phyloP scores from a whole-genome alignment of 177 flowering plant genomes.

The Tripterygium wilfordii region DNA sequence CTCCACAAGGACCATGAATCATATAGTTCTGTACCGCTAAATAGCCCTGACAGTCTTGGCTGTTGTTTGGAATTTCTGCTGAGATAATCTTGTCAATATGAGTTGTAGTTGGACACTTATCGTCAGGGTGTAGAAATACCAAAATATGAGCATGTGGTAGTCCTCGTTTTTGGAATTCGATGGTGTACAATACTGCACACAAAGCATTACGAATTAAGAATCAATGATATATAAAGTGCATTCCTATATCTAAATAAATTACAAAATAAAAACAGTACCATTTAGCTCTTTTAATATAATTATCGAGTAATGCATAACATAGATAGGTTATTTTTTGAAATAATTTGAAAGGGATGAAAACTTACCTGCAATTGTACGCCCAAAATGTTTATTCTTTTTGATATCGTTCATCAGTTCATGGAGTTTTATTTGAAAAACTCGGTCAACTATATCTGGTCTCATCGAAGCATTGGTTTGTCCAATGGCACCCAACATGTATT shows the following conservation, averaged over 20 bases:
- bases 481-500: background rate
- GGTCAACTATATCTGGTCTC: background rate
- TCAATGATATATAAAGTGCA: background rate
- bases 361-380: too few relatives aligned
- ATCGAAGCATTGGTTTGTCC: background rate
- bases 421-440: too few relatives aligned
- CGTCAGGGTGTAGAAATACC: background rate
- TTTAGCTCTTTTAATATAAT: background rate
- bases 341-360: too few relatives aligned
- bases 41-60: background rate
- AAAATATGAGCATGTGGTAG: background rate
- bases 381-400: too few relatives aligned
- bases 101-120: background rate
- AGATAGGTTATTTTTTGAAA: too few relatives aligned
- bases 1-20: too few relatives aligned
- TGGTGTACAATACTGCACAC: background rate
- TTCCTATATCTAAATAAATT: background rate
- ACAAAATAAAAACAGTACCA: background rate
- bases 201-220: background rate
- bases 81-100: slow-evolving; percentile 2
- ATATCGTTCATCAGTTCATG: too few relatives aligned
- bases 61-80: background rate
- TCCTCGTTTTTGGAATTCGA: slow-evolving; percentile 2
- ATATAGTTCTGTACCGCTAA: background rate
- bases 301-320: too few relatives aligned